A percentile compares a stretch with the other conserved stretches of the same genome.
These are phyloP conservation scores for Fusarium stilboides DNA, from an alignment of 2,329 filamentous ascomycete species.

Conservation along the genomic window DNA sequence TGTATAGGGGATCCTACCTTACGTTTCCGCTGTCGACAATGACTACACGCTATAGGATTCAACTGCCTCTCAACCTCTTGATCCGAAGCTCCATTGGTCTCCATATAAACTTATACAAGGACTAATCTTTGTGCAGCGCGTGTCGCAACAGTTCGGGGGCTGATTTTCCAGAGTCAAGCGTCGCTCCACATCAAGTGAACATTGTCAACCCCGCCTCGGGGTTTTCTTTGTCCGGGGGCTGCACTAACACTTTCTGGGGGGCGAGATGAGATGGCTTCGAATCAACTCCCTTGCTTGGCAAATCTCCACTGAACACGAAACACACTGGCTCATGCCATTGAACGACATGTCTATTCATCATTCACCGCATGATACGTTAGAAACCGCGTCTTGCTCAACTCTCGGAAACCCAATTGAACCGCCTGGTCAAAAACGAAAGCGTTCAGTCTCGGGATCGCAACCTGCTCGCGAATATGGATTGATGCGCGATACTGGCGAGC, in stretches of 20 bases:
- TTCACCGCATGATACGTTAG: slow-evolving; percentile 51
- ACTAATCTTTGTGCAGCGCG: slow-evolving; percentile 1
- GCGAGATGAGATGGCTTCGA: not conserved
- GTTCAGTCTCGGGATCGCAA: slow-evolving; percentile 47
- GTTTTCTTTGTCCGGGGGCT: slow-evolving; percentile 49
- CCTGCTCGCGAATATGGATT: slow-evolving; percentile 56
- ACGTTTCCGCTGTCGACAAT: slow-evolving; percentile 54
- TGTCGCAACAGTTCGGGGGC: not conserved
- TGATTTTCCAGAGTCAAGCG: not conserved
- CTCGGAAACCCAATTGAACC: slow-evolving; percentile 38
- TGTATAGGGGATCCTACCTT: slow-evolving; percentile 43
- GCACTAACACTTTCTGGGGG: slow-evolving; percentile 11
- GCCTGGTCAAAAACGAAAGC: slow-evolving; percentile 50
- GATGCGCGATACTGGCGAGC: slow-evolving; percentile 65
- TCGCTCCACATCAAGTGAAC: slow-evolving; percentile 6
- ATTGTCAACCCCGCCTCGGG: slow-evolving; percentile 46
- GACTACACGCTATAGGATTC: slow-evolving; percentile 54
- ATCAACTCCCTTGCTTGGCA: not conserved
- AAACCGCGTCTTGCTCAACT: slow-evolving; percentile 47
- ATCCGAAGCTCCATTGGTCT: slow-evolving; percentile 20
- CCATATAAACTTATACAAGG: slow-evolving; percentile 35
- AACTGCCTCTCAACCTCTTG: slow-evolving; percentile 33
- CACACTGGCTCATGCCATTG: not conserved
- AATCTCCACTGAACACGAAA: not conserved
- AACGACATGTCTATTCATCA: slow-evolving; percentile 49